These are phyloP conservation scores for Nissolia schottii DNA, from an alignment of 306 rosid genomes.

Conservation along the genomic window DNA sequence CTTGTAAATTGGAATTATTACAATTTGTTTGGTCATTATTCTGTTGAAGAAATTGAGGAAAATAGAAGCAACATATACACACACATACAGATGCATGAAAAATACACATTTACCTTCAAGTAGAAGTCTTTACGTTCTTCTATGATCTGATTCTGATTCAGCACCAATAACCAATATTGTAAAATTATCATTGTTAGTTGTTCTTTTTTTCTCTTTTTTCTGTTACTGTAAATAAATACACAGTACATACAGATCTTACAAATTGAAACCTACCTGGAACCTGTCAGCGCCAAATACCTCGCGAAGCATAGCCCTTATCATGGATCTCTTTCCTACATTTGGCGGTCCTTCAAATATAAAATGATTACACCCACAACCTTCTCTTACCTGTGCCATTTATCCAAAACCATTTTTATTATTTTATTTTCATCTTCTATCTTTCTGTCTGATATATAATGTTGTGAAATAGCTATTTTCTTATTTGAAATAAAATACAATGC, in stretches of 20 bases:
- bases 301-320: slow-evolving; percentile 80
- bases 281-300: slow-evolving; percentile 50
- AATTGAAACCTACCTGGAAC: slow-evolving; percentile 42
- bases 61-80: no score
- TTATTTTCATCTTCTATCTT: background rate
- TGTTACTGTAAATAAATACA: background rate
- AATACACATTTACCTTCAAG: slow-evolving; percentile 44
- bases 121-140: slow-evolving; percentile 44
- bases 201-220: background rate
- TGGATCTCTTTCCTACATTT: slow-evolving; percentile 78
- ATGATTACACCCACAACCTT: slow-evolving; percentile 47
- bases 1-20: background rate
- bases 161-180: background rate
- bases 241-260: no score
- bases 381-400: slow-evolving; percentile 33
- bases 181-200: background rate
- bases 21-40: background rate
- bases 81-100: background rate
- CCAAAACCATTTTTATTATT: background rate
- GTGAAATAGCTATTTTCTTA: background rate
- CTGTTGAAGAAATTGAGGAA: background rate
- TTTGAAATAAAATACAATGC: background rate
- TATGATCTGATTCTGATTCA: slow-evolving; percentile 38
- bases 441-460: no score
- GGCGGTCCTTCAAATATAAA: slow-evolving; percentile 82